Evolutionary conservation across 345 rosid species (phyloP).

Genomic region (Trapa incisa): DNA sequence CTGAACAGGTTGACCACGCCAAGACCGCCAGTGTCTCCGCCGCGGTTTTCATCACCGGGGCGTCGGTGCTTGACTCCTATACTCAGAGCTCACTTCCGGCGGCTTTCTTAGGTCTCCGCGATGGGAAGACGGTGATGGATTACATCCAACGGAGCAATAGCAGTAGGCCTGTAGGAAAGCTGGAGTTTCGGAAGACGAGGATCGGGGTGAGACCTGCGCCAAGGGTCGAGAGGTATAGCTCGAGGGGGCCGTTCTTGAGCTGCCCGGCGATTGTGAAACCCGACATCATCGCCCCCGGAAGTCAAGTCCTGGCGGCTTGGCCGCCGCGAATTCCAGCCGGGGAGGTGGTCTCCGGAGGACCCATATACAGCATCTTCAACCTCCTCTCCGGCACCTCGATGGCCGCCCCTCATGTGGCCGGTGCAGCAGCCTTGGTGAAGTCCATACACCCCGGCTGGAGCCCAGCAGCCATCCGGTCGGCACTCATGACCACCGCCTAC

Average conservation of each 20-base stretch:
- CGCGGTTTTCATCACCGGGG: constrained; percentile 22
- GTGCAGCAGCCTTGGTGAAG: constrained; percentile 29
- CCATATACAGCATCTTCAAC: constrained; percentile 24
- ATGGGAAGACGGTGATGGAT: constrained; percentile 17
- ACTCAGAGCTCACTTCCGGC: constrained; percentile 20
- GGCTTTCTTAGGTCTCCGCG: constrained; percentile 15
- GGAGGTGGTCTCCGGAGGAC: constrained; percentile 5
- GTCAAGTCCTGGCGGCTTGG: constrained; percentile 32
- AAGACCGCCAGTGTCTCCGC: constrained; percentile 21
- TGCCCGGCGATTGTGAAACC: constrained; percentile 27
- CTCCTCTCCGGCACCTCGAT: constrained; percentile 35
- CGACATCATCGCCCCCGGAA: constrained; percentile 35
- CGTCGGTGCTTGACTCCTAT: constrained; percentile 13
- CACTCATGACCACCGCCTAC: constrained; percentile 35
- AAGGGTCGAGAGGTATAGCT: constrained; percentile 25
- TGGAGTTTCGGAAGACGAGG: constrained; percentile 23
- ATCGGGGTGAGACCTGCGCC: constrained; percentile 31
- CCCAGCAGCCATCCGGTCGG: constrained; percentile 36
- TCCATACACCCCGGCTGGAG: constrained; percentile 29
- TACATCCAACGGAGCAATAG: constrained; percentile 15
- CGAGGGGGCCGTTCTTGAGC: constrained; percentile 33
- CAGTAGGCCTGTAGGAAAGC: constrained; percentile 15
- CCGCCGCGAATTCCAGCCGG: constrained; percentile 22
- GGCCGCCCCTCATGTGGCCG: constrained; percentile 39
- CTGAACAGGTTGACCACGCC: constrained; percentile 16